Base-by-base conservation (phyloP, 1,139 yeast species). In the Geotrichum carabidarum region DNA sequence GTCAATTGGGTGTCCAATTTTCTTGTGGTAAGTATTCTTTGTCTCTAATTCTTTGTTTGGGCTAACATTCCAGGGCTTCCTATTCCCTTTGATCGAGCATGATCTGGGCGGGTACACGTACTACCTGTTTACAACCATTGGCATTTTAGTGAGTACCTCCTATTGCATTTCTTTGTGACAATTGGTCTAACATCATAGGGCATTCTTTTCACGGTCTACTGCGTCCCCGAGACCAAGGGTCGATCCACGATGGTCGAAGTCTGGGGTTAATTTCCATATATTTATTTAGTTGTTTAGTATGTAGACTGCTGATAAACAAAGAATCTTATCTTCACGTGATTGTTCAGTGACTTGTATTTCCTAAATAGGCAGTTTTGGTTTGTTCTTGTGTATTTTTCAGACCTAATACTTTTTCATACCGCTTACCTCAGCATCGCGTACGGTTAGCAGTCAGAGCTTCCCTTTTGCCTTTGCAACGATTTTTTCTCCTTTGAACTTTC, bases 1-100 rank as follows among this genome's bases (percentile, higher is more conserved):
- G 81, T 89, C 74, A 93, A 91, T 68, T 91, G 98, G 97, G 64
- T 86, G 8, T 86, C 96, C 7, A 90, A 96, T 0, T 91, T 93
- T 65, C 62, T 82, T 8, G 55, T 56, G 11, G 55, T 51, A 37
- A 45, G 54, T 51, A n/a, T 40, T 22, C 14, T 11, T 35, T 12
- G 15, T n/a, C 14, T 30, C 30, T 11, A 11, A 31, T 4, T 9
- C 14, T 48, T 32, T 40, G 15, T n/a, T 36, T 14, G 11, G 11
- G 43, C 50, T 46, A 42, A 32, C 11, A 14, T 7, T 40, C 18
- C 22, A 51, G 54, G 97, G 96, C 0, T 84, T 78, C 60, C 66
- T 81, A 41, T 93, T 93, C 74, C 99, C 99, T 1, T 71, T 84
- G 4, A 69, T 87, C 47, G 83, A 84, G 66, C 72, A 73, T 27